Evolutionary conservation across 257 asterid species (phyloP).

Genomic region (Penstemon eatonii): DNA sequence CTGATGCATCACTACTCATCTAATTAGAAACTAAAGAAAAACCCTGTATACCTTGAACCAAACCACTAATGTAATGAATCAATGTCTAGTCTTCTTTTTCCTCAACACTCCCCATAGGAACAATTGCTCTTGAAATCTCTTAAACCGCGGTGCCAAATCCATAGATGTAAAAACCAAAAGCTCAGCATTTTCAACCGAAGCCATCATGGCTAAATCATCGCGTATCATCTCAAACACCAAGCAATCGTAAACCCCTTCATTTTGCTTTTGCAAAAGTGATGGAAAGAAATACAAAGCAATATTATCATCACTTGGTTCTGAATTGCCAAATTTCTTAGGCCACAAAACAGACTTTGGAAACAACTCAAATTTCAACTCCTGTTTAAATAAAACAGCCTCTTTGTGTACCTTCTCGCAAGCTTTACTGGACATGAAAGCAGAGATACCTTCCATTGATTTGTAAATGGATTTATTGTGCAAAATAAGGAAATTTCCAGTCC

Average conservation of each 20-base stretch:
- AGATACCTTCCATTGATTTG: background rate
- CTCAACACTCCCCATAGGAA: constrained; percentile 40
- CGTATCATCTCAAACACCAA: constrained; percentile 36
- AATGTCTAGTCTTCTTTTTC: background rate
- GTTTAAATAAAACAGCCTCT: background rate
- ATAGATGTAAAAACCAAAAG: constrained; percentile 34
- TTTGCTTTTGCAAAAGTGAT: background rate
- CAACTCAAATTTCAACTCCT: constrained; percentile 15
- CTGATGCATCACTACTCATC: no score
- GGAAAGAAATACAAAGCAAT: constrained; percentile 40
- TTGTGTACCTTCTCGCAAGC: constrained; percentile 20
- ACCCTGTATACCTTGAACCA: no score
- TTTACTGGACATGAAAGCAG: constrained; percentile 35
- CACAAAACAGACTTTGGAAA: constrained; percentile 25
- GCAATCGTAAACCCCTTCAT: constrained; percentile 22
- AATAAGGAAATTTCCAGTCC: constrained; percentile 25
- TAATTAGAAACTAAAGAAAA: no score
- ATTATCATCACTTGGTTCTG: constrained; percentile 29
- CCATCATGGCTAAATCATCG: constrained; percentile 32
- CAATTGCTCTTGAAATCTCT: constrained; percentile 33
- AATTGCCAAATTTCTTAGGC: constrained; percentile 32
- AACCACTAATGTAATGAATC: no score
- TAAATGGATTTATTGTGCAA: no score
- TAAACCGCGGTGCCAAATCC: constrained; percentile 22
- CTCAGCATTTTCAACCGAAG: constrained; percentile 19